Percentiles rank a stretch among this genome's conserved stretches.
Conservation (phyloP, 140 eudicot species). For the Bidens hawaiensis region DNA sequence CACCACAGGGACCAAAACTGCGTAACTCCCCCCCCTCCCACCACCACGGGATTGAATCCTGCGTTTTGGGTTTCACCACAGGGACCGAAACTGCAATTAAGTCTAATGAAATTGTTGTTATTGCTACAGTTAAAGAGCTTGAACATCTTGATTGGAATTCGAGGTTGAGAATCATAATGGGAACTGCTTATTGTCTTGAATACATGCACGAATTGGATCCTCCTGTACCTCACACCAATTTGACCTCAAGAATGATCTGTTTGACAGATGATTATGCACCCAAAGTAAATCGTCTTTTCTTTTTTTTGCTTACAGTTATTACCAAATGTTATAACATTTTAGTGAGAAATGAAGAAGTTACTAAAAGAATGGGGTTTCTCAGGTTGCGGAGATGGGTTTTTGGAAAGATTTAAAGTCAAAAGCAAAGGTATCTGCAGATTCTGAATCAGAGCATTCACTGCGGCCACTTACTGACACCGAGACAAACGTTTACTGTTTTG, state of each 20-base stretch:
- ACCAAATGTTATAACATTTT: too few species aligned
- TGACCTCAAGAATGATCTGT: constrained; percentile 47
- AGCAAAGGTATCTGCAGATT: constrained; percentile 31
- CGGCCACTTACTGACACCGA: constrained; percentile 54
- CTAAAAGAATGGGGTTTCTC: constrained; percentile 10
- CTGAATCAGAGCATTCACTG: constrained; percentile 45
- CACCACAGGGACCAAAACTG: too few species aligned
- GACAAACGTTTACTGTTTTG: constrained; percentile 68
- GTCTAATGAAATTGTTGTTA: background rate
- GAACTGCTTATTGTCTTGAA: constrained; percentile 80
- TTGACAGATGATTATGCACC: constrained; percentile 96
- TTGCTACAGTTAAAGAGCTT: constrained; percentile 60
- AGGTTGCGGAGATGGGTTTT: constrained; percentile 61
- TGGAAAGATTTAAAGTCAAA: constrained; percentile 48
- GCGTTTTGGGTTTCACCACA: too few species aligned
- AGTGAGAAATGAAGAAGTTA: constrained; percentile 5
- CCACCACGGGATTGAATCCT: too few species aligned
- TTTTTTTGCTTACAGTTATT: background rate
- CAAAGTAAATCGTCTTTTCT: constrained; percentile 45
- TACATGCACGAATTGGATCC: constrained; percentile 82
- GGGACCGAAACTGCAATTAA: too few species aligned
- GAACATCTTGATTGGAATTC: constrained; percentile 91
- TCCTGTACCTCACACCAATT: constrained; percentile 47
- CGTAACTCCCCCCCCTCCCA: too few species aligned
- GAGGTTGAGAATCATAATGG: constrained; percentile 91